phyloP scores from a whole-genome alignment of 345 rosid genomes.

The Eucalyptus marginata region DNA sequence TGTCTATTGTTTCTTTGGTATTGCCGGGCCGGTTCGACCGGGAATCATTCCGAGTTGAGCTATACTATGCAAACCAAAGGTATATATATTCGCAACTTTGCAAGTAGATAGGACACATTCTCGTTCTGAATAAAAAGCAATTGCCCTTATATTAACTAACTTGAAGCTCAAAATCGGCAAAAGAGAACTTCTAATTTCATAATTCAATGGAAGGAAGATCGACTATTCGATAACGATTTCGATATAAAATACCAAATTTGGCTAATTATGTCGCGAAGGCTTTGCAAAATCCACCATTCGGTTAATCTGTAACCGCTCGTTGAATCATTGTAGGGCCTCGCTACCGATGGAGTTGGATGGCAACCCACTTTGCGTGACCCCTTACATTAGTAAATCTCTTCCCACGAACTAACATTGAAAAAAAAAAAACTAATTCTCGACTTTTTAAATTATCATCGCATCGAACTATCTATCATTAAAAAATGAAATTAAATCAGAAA shows the following conservation, averaged over 20 bases:
- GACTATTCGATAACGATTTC: fast-evolving
- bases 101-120: not conserved
- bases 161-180: not conserved
- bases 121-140: not conserved
- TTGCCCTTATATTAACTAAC: not conserved
- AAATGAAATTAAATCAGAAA: not conserved
- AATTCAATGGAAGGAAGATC: not conserved
- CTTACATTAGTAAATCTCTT: not conserved
- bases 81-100: not conserved
- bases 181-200: not conserved
- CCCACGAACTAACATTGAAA: not conserved
- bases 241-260: not conserved
- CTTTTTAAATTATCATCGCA: fast-evolving
- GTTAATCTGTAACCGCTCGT: fast-evolving
- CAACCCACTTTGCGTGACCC: not conserved
- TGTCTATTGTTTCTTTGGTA: not conserved
- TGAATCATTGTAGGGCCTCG: not conserved
- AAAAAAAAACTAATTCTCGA: fast-evolving
- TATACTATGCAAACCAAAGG: not conserved
- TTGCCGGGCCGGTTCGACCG: not conserved
- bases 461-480: not conserved
- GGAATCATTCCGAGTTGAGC: not conserved
- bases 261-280: not conserved
- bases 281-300: not conserved
- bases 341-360: not conserved